A percentile compares a stretch with the other conserved stretches of the same genome.
phyloP scores from a whole-genome alignment of 208 protist genomes.

The Leptomonas seymouri region DNA sequence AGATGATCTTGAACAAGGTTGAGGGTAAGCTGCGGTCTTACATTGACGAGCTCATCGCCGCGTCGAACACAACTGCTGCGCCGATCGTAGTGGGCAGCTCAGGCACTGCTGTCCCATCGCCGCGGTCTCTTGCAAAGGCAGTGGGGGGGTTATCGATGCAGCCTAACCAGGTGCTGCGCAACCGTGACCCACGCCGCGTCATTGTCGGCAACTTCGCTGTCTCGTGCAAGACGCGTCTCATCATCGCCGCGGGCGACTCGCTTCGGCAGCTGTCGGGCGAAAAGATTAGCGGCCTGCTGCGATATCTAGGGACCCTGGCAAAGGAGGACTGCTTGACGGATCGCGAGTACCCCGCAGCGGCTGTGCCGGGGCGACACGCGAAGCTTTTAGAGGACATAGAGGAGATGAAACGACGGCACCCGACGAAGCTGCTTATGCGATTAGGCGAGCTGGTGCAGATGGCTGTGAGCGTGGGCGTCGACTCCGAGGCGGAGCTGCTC shows the following conservation, averaged over 20 bases:
- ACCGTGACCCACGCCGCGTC: conserved; percentile 27
- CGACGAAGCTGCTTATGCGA: conserved; percentile 79
- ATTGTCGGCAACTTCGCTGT: conserved; percentile 90
- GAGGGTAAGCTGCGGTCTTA: conserved; percentile 66
- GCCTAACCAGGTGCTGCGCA: background rate
- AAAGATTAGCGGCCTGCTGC: conserved; percentile 76
- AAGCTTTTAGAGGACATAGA: conserved; percentile 64
- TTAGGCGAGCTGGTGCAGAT: conserved; percentile 75
- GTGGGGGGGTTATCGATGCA: background rate
- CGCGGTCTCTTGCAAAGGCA: background rate
- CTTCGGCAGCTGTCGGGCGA: conserved; percentile 56
- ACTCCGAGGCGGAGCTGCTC: conserved; percentile 74
- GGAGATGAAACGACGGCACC: conserved; percentile 54
- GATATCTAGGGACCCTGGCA: conserved; percentile 60
- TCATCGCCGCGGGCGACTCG: conserved; percentile 72
- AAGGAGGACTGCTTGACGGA: conserved; percentile 75
- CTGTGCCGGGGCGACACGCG: conserved; percentile 76
- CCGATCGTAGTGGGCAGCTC: conserved; percentile 2
- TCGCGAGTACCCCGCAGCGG: conserved; percentile 63
- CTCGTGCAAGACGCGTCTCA: conserved; percentile 80
- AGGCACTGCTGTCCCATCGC: conserved; percentile 1
- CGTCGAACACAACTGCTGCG: conserved; percentile 24
- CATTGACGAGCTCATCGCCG: conserved; percentile 55
- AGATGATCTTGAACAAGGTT: conserved; percentile 86
- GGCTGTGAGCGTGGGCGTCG: conserved; percentile 67